Conservation (phyloP, 345 rosid genomes). For the Zanthoxylum bungeanum region DNA sequence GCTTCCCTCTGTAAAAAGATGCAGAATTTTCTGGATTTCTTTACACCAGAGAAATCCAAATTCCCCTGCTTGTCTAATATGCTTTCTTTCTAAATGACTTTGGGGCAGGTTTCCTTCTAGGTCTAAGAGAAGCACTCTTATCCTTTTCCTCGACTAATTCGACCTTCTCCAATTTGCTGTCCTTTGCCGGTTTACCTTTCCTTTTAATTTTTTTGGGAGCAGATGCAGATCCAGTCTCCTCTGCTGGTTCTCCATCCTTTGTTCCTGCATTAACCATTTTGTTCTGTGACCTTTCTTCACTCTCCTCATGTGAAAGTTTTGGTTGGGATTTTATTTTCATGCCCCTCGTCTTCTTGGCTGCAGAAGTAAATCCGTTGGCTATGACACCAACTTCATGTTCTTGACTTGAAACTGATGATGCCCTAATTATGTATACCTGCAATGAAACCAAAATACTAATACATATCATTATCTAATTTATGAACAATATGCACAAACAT, state of each 20-base stretch:
- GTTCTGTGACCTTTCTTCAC: neutral
- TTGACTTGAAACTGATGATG: conserved; percentile 6
- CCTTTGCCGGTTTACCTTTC: neutral
- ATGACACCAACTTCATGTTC: neutral
- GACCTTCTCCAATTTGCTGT: neutral
- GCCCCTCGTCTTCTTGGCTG: neutral
- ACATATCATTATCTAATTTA: neutral
- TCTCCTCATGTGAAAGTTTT: neutral
- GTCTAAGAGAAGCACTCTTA: neutral
- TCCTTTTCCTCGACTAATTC: neutral
- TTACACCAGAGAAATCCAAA: neutral
- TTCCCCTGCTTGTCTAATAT: neutral
- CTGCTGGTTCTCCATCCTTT: neutral
- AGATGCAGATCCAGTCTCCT: neutral
- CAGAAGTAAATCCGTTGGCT: neutral
- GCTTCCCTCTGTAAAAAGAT: neutral
- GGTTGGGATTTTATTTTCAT: neutral
- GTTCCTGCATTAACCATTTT: neutral
- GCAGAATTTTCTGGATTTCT: too few species aligned
- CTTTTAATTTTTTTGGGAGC: neutral
- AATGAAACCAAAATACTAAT: neutral
- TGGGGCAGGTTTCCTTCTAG: neutral
- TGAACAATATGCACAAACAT: neutral
- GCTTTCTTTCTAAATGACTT: conserved; percentile 1
- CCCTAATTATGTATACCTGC: conserved; percentile 19